Conservation (phyloP, 352 stramenopile species). For the Plasmopara viticola region DNA sequence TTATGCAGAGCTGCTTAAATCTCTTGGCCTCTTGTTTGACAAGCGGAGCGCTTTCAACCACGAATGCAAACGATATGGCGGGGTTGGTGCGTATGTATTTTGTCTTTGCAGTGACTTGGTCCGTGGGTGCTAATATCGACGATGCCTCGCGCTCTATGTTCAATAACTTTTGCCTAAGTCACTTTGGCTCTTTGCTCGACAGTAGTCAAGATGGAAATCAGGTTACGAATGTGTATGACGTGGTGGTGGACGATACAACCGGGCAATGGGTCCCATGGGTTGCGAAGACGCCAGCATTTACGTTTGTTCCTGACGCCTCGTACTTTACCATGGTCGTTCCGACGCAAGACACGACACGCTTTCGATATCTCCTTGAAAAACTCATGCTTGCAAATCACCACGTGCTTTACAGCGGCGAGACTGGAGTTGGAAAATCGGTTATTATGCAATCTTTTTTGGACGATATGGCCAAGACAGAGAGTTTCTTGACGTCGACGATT, state of each 20-base stretch:
- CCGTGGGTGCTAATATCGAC: slow-evolving; percentile 83
- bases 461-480: slow-evolving; percentile 78
- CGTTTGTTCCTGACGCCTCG: slow-evolving; percentile 69
- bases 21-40: slow-evolving; percentile 69
- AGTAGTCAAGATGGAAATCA: slow-evolving; percentile 29
- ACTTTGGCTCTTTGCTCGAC: slow-evolving; percentile 59
- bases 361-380: slow-evolving; percentile 89
- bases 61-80: slow-evolving; percentile 41
- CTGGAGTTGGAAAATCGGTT: slow-evolving; percentile 90
- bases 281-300: slow-evolving; percentile 85
- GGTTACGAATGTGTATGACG: slow-evolving; percentile 81
- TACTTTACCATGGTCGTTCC: slow-evolving; percentile 95
- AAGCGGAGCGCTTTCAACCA: slow-evolving; percentile 33
- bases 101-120: slow-evolving; percentile 83
- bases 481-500: slow-evolving; percentile 81
- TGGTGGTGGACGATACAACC: slow-evolving; percentile 70
- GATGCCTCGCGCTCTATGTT: slow-evolving; percentile 77
- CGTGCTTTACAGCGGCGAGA: slow-evolving; percentile 88
- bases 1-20: slow-evolving; percentile 87
- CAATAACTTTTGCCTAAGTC: slow-evolving; percentile 80
- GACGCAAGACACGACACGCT: slow-evolving; percentile 92
- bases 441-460: slow-evolving; percentile 89
- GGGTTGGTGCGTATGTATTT: slow-evolving; percentile 82
- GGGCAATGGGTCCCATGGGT: slow-evolving; percentile 82
- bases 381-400: slow-evolving; percentile 77